phyloP scores from a whole-genome alignment of 1,284 basidiomycete genomes.

The Heterobasidion occidentale region DNA sequence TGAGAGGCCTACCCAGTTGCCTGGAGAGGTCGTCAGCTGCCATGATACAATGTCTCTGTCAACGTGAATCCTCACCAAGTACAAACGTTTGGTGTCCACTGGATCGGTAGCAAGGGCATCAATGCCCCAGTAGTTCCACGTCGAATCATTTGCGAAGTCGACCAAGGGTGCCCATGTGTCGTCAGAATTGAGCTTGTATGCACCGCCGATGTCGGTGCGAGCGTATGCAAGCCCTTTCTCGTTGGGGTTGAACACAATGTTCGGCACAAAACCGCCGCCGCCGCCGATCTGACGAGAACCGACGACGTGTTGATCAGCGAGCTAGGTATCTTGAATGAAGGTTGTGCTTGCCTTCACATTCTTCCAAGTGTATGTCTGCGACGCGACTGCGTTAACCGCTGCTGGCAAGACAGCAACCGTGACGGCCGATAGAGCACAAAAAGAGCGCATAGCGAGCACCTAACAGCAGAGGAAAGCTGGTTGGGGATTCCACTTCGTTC shows the following conservation, averaged over 20 bases:
- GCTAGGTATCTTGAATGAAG: no score
- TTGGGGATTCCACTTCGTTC: not conserved
- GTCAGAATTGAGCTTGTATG: slow-evolving; percentile 53
- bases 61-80: slow-evolving; percentile 28
- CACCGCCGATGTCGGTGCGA: slow-evolving; percentile 61
- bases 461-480: not conserved
- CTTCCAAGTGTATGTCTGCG: slow-evolving; percentile 52
- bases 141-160: slow-evolving; percentile 47
- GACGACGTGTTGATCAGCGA: no score
- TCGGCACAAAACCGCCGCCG: slow-evolving; percentile 43
- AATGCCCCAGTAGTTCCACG: slow-evolving; percentile 60
- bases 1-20: not conserved
- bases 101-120: slow-evolving; percentile 60
- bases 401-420: not conserved
- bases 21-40: not conserved
- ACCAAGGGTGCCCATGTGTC: slow-evolving; percentile 54
- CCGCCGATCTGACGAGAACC: slow-evolving; percentile 29
- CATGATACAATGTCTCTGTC: not conserved
- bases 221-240: slow-evolving; percentile 53
- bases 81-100: slow-evolving; percentile 44
- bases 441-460: not conserved
- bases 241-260: slow-evolving; percentile 48
- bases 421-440: not conserved
- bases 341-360: slow-evolving; percentile 35
- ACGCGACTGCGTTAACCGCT: slow-evolving; percentile 27